phyloP scores from a whole-genome alignment of 768 basidiomycete species.

The Pulveroboletus sp. region DNA sequence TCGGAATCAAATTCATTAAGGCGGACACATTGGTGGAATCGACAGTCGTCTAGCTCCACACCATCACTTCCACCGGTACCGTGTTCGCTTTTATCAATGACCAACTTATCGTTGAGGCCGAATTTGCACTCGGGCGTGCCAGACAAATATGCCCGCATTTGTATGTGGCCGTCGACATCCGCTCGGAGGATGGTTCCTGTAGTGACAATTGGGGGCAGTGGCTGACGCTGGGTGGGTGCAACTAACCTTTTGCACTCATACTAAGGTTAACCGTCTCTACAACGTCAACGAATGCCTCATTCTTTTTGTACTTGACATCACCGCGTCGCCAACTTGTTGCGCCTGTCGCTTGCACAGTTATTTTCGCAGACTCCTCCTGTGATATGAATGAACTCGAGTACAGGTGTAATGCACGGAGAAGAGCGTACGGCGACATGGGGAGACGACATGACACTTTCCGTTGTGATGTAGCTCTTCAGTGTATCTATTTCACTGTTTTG shows the following conservation, averaged over 20 bases:
- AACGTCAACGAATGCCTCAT: constrained; percentile 99
- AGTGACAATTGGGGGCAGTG: background rate
- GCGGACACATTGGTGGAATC: constrained; percentile 97
- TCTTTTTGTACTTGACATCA: constrained; percentile 99
- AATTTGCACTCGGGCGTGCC: constrained; percentile 99
- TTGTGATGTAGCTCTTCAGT: constrained; percentile 95
- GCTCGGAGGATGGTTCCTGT: constrained; percentile 89
- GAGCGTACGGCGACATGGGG: constrained; percentile 72
- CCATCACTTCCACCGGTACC: constrained; percentile 57
- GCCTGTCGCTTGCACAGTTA: constrained; percentile 95
- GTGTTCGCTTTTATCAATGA: constrained; percentile 78
- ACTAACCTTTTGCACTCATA: constrained; percentile 88
- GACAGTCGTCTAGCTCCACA: constrained; percentile 96
- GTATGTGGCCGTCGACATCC: constrained; percentile 95
- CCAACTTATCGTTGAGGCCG: constrained; percentile 96
- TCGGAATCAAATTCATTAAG: constrained; percentile 92
- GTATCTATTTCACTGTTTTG: constrained; percentile 99
- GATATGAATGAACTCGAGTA: background rate
- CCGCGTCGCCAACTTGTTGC: constrained; percentile 92
- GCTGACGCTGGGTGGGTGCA: background rate
- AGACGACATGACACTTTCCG: constrained; percentile 88
- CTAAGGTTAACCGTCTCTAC: constrained; percentile 94
- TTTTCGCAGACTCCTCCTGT: constrained; percentile 95
- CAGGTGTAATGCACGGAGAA: background rate
- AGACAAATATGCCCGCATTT: constrained; percentile 95